These are phyloP conservation scores for Leavenworthia alabamica DNA, from an alignment of 345 rosid species.

Conservation along the genomic window DNA sequence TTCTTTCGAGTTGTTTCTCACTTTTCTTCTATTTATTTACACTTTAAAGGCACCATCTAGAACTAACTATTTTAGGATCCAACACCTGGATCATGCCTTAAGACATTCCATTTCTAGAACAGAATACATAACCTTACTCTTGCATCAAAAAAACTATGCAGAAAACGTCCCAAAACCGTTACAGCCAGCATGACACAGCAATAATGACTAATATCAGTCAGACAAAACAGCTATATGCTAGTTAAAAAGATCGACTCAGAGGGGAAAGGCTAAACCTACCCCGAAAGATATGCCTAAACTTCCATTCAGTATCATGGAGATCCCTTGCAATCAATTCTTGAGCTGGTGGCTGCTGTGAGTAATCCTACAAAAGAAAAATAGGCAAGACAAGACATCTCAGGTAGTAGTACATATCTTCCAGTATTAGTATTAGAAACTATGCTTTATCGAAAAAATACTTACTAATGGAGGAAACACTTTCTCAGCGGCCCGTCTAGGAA, in stretches of 20 bases:
- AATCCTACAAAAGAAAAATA: constrained; percentile 21
- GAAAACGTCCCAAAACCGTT: background rate
- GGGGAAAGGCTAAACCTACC: constrained; percentile 21
- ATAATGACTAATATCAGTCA: background rate
- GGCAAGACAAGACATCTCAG: background rate
- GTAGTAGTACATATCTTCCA: background rate
- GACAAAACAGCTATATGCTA: background rate
- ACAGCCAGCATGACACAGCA: background rate
- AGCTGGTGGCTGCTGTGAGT: constrained; percentile 29
- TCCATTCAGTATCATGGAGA: constrained; percentile 41
- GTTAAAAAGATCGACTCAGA: background rate
- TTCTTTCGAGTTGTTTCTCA: background rate
- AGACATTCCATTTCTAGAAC: background rate
- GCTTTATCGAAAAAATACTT: constrained; percentile 2
- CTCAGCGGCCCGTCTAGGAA: constrained; percentile 71
- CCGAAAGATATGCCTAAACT: constrained; percentile 37
- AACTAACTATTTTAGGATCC: background rate
- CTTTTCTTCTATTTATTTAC: background rate
- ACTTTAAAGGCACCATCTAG: background rate
- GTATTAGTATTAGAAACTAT: background rate
- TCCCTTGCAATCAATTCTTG: constrained; percentile 38
- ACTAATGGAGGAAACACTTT: constrained; percentile 69
- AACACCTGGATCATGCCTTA: background rate
- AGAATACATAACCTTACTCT: background rate
- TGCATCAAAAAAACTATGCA: background rate